Conservation (phyloP, 257 asterid species). For the Primulina tabacum region DNA sequence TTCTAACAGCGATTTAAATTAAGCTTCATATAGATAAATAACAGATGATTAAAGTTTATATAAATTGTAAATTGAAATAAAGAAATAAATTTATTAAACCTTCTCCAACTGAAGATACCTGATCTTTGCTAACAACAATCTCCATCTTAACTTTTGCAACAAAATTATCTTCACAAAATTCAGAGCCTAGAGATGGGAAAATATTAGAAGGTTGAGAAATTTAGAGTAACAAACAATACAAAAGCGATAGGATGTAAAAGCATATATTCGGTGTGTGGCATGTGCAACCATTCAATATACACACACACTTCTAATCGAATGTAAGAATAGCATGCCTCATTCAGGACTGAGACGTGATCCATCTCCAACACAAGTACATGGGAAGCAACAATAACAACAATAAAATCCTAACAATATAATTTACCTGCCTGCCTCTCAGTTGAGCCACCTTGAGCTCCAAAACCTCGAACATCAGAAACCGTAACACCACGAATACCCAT, state of each 20-base stretch:
- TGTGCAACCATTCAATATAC: not conserved
- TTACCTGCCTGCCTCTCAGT: constrained; percentile 94
- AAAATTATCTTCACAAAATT: constrained; percentile 81
- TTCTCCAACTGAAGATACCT: constrained; percentile 39
- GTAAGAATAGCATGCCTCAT: too few species aligned
- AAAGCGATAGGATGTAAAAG: not conserved
- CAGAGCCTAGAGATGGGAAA: constrained; percentile 62
- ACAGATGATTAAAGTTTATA: not conserved
- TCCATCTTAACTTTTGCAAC: constrained; percentile 90
- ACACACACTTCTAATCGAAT: too few species aligned
- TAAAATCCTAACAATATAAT: constrained; percentile 21
- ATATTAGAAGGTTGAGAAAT: constrained; percentile 14
- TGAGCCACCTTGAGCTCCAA: constrained; percentile 94
- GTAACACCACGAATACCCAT: constrained; percentile 97
- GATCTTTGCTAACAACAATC: constrained; percentile 88
- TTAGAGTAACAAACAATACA: not conserved
- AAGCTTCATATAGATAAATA: constrained; percentile 4
- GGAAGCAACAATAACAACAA: too few species aligned
- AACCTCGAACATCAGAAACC: constrained; percentile 91
- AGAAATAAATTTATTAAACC: too few species aligned
- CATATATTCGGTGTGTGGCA: not conserved
- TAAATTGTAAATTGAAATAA: not conserved
- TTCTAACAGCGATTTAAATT: too few species aligned
- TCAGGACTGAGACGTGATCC: too few species aligned
- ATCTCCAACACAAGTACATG: too few species aligned